Percentiles rank a stretch among this genome's conserved stretches.
These are phyloP conservation scores for Phylloporus sp. DNA, from an alignment of 768 basidiomycete genomes.

Conservation along the genomic window DNA sequence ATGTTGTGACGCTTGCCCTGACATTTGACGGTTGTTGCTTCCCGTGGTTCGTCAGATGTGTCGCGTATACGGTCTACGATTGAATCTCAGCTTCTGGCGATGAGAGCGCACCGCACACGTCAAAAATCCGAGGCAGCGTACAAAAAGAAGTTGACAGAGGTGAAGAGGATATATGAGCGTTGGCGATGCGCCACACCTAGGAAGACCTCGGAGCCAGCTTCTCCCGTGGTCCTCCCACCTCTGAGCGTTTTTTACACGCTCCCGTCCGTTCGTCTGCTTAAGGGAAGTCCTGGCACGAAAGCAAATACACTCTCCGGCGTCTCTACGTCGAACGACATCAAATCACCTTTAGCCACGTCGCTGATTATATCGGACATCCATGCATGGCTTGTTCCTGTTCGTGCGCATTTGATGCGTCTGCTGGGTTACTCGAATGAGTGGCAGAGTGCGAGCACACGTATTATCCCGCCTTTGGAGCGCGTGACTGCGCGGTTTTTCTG, in stretches of 20 bases:
- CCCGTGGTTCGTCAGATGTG: conserved; percentile 16
- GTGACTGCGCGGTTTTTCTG: conserved; percentile 60
- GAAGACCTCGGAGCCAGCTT: neutral
- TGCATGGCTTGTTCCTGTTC: conserved; percentile 47
- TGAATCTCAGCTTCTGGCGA: conserved; percentile 28
- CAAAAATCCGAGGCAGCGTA: conserved; percentile 27
- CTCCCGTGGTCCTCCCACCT: conserved; percentile 36
- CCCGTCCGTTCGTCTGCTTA: conserved; percentile 40
- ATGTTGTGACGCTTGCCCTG: neutral
- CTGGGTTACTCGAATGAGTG: conserved; percentile 50
- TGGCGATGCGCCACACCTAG: conserved; percentile 35
- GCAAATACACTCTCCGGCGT: neutral
- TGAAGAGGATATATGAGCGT: conserved; percentile 43
- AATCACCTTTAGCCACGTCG: conserved; percentile 29
- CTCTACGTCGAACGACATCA: conserved; percentile 13
- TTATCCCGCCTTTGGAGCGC: conserved; percentile 54
- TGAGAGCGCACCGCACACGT: conserved; percentile 25
- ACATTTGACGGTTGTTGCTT: neutral
- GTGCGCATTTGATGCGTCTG: conserved; percentile 38
- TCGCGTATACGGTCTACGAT: conserved; percentile 13
- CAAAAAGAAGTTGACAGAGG: conserved; percentile 28
- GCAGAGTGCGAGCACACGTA: conserved; percentile 44
- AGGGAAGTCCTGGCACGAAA: conserved; percentile 22
- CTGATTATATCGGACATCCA: conserved; percentile 43
- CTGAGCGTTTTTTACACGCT: conserved; percentile 47